Conservation (phyloP, 2,329 filamentous ascomycete genomes). For the Raffaelea ambrosiae region DNA sequence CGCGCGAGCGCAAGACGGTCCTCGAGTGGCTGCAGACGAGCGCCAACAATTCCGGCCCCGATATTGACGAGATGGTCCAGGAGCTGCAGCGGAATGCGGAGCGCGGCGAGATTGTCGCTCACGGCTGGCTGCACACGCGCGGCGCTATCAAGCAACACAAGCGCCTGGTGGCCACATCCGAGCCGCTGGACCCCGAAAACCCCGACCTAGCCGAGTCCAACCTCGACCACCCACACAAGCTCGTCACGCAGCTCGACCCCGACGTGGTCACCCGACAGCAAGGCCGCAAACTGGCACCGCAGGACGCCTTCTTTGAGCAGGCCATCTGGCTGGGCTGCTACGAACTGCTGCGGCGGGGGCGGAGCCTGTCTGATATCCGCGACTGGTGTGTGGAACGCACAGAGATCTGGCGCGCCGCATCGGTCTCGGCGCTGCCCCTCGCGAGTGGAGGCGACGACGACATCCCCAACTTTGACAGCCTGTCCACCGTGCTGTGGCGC, state of each 20-base stretch:
- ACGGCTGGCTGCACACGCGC: conserved; percentile 89
- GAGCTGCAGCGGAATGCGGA: conserved; percentile 70
- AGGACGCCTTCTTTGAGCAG: conserved; percentile 82
- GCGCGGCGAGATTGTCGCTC: conserved; percentile 70
- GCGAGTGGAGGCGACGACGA: conserved; percentile 35
- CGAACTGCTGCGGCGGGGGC: conserved; percentile 83
- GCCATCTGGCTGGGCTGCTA: conserved; percentile 92
- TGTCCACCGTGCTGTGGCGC: conserved; percentile 59
- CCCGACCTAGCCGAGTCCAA: conserved; percentile 47
- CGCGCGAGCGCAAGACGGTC: conserved; percentile 69
- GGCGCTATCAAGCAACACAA: conserved; percentile 86
- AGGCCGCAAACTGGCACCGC: conserved; percentile 60
- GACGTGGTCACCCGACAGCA: conserved; percentile 76
- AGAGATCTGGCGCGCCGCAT: conserved; percentile 82
- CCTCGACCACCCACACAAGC: conserved; percentile 49
- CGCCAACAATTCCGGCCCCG: conserved; percentile 59
- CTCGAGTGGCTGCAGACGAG: conserved; percentile 81
- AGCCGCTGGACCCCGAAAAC: conserved; percentile 55
- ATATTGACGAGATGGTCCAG: conserved; percentile 67
- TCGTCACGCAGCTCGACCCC: conserved; percentile 85
- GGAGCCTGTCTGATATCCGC: conserved; percentile 61
- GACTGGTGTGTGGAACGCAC: conserved; percentile 82
- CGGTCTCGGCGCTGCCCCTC: conserved; percentile 65
- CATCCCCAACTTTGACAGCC: conserved; percentile 30
- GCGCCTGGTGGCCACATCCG: conserved; percentile 60